These are phyloP conservation scores for Phytophthora europaea DNA, from an alignment of 352 stramenopile species.

Conservation along the genomic window DNA sequence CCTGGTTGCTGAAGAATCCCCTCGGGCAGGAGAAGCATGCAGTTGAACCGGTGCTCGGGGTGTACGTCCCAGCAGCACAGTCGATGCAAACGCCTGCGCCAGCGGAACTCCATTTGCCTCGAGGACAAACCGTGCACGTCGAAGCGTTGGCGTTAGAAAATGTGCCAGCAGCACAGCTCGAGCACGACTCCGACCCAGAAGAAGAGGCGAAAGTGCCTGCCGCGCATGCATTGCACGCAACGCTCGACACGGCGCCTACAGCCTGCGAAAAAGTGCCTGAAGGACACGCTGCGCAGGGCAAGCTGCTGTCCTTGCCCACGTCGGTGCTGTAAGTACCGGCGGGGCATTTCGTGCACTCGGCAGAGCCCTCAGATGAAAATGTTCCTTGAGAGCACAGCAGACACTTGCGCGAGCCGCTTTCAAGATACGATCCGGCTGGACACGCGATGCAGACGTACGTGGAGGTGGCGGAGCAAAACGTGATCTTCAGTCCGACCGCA, in stretches of 20 bases:
- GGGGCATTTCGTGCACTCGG: conserved; percentile 58
- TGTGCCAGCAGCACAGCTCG: conserved; percentile 39
- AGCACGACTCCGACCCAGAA: conserved; percentile 30
- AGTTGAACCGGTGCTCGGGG: conserved; percentile 44
- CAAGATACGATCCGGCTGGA: conserved; percentile 61
- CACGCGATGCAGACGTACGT: conserved; percentile 79
- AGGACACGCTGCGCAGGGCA: conserved; percentile 58
- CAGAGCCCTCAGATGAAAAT: conserved; percentile 52
- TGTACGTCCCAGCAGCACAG: conserved; percentile 62
- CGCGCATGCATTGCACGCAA: conserved; percentile 43
- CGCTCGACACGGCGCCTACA: conserved; percentile 40
- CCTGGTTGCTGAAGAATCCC: conserved; percentile 69
- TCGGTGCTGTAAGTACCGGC: conserved; percentile 60
- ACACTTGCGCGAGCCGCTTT: conserved; percentile 67
- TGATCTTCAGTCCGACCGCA: conserved; percentile 56
- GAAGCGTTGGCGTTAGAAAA: conserved; percentile 57
- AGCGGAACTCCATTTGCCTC: conserved; percentile 54
- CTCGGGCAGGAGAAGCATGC: conserved; percentile 61
- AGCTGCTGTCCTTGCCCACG: conserved; percentile 43
- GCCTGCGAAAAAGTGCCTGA: conserved; percentile 57
- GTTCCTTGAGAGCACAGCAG: conserved; percentile 52
- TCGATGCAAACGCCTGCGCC: conserved; percentile 45
- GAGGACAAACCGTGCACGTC: conserved; percentile 48
- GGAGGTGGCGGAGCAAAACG: conserved; percentile 53
- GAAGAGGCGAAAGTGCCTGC: conserved; percentile 32